A percentile compares a stretch with the other conserved stretches of the same genome.
Evolutionary conservation across 1,284 basidiomycete species (phyloP).

Genomic region (Cutaneotrichosporon cavernicola): DNA sequence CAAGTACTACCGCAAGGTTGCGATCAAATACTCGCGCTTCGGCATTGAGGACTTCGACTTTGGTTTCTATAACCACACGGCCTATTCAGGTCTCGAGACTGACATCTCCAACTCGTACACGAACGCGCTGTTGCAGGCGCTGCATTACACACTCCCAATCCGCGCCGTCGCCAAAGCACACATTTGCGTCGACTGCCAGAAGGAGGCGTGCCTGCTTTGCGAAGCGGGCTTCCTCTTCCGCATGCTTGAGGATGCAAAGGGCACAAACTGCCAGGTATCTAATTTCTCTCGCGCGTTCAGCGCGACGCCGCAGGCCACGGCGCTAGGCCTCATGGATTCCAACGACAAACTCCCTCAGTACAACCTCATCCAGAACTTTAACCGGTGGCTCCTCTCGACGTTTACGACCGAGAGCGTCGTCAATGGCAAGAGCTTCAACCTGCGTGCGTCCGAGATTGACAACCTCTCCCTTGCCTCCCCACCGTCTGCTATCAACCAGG

Average conservation of each 20-base stretch:
- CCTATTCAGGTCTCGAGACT: conserved; percentile 89
- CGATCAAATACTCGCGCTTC: conserved; percentile 98
- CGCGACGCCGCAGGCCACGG: conserved; percentile 69
- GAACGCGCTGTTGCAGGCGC: conserved; percentile 83
- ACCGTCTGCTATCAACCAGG: conserved; percentile 69
- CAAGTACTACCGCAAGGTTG: conserved; percentile 81
- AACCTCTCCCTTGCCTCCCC: conserved; percentile 18
- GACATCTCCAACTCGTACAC: conserved; percentile 98
- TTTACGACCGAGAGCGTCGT: conserved; percentile 44
- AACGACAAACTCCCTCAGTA: conserved; percentile 77
- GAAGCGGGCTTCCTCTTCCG: conserved; percentile 92
- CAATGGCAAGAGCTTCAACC: conserved; percentile 36
- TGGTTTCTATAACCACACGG: conserved; percentile 89
- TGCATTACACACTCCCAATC: conserved; percentile 80
- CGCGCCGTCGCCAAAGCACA: conserved; percentile 84
- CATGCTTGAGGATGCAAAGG: conserved; percentile 93
- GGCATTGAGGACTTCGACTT: conserved; percentile 99
- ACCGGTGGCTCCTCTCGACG: conserved; percentile 75
- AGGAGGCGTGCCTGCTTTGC: conserved; percentile 90
- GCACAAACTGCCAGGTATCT: conserved; percentile 92
- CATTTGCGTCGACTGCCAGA: conserved; percentile 78
- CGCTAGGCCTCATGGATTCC: conserved; percentile 86
- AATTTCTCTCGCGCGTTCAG: conserved; percentile 95
- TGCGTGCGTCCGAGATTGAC: conserved; percentile 21
- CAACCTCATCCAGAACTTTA: conserved; percentile 89